A percentile compares a stretch with the other conserved stretches of the same genome.
These are phyloP conservation scores for Toxicodendron radicans DNA, from an alignment of 345 rosid species.

Conservation along the genomic window DNA sequence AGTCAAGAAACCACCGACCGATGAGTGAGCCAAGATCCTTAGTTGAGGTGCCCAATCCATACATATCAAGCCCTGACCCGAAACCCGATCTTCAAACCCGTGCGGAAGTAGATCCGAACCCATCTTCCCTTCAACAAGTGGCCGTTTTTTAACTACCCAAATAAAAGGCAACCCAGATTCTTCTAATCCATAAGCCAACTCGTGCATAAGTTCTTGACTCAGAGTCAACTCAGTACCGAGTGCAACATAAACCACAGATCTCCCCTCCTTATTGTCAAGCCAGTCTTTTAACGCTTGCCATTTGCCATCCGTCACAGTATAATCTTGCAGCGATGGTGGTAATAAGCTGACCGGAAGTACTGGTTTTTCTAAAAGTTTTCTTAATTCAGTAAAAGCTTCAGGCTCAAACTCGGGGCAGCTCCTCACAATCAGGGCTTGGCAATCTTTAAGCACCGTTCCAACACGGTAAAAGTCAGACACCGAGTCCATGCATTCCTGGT, in stretches of 20 bases:
- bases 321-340: neutral
- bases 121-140: neutral
- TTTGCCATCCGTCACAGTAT: neutral
- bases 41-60: conserved; percentile 28
- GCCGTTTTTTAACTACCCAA: conserved; percentile 21
- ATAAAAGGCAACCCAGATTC: conserved; percentile 25
- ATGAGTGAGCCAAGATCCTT: conserved; percentile 20
- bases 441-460: neutral
- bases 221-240: conserved; percentile 21
- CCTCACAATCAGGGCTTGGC: conserved; percentile 8
- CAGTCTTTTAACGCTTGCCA: neutral
- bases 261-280: neutral
- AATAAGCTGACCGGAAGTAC: neutral
- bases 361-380: conserved; percentile 7
- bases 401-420: conserved; percentile 24
- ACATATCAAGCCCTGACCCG: conserved; percentile 21
- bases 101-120: conserved; percentile 2
- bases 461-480: neutral
- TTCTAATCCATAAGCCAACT: conserved; percentile 31
- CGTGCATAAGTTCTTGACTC: conserved; percentile 14
- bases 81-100: conserved; percentile 12
- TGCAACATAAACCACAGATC: conserved; percentile 18
- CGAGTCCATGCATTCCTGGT: neutral
- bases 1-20: conserved; percentile 35
- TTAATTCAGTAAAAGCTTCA: conserved; percentile 14